A percentile compares a stretch with the other conserved stretches of the same genome.
Conservation (phyloP, 805 yeast genomes). For the Candida corydali region DNA sequence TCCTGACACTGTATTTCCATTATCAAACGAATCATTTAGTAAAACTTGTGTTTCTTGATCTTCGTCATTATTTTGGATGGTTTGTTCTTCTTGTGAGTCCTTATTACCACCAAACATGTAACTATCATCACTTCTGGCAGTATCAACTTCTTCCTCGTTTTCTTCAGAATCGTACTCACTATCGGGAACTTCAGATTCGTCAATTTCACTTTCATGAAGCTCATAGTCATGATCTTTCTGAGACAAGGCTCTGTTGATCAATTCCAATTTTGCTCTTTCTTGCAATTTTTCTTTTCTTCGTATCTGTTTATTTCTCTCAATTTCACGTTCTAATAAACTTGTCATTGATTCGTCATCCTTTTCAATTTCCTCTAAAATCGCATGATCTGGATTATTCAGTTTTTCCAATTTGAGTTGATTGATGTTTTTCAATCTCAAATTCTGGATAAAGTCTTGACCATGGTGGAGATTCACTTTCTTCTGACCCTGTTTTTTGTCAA, state of each 20-base stretch:
- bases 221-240: constrained; percentile 15
- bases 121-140: constrained; percentile 20
- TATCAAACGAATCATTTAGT: neutral
- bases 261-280: constrained; percentile 34
- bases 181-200: constrained; percentile 21
- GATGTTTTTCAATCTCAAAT: constrained; percentile 41
- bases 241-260: constrained; percentile 16
- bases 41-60: too few species aligned
- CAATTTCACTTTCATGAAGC: constrained; percentile 20
- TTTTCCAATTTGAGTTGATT: constrained; percentile 34
- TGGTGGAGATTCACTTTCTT: constrained; percentile 6
- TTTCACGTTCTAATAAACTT: constrained; percentile 45
- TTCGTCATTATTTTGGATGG: neutral
- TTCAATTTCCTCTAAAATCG: constrained; percentile 32
- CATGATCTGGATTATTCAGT: constrained; percentile 20
- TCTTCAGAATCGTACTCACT: constrained; percentile 15
- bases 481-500: constrained; percentile 1
- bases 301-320: constrained; percentile 43
- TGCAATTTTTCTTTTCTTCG: constrained; percentile 38
- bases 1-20: neutral
- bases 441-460: constrained; percentile 26
- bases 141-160: neutral
- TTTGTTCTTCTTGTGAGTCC: neutral
- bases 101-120: constrained; percentile 24
- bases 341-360: constrained; percentile 43